These are phyloP conservation scores for Purshia tridentata DNA, from an alignment of 306 rosid species.

Conservation along the genomic window DNA sequence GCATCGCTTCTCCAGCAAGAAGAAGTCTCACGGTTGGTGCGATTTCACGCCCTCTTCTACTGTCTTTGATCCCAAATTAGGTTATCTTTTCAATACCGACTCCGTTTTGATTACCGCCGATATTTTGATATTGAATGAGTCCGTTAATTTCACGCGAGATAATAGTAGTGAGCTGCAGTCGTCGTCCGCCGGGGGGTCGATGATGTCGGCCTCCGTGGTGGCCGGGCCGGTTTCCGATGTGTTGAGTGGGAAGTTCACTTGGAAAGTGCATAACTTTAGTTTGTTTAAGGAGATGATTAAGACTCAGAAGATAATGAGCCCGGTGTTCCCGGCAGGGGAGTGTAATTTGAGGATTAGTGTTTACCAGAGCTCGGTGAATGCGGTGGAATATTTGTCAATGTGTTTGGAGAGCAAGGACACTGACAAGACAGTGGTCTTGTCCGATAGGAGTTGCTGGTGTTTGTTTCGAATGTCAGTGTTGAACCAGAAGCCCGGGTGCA, in stretches of 20 bases:
- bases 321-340: conserved; percentile 96
- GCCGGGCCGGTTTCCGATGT: conserved; percentile 70
- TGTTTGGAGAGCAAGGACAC: conserved; percentile 99
- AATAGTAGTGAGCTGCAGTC: conserved; percentile 78
- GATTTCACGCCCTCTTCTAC: conserved; percentile 91
- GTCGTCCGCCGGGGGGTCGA: conserved; percentile 30
- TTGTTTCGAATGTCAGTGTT: conserved; percentile 94
- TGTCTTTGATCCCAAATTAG: conserved; percentile 83
- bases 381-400: conserved; percentile 90
- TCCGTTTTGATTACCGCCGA: conserved; percentile 91
- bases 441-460: conserved; percentile 99
- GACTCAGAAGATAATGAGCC: conserved; percentile 98
- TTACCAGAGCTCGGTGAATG: conserved; percentile 92
- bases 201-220: conserved; percentile 52
- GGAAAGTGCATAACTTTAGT: conserved; percentile 96
- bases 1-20: conserved; percentile 95
- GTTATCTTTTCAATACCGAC: conserved; percentile 64
- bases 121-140: conserved; percentile 79
- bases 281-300: conserved; percentile 90
- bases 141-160: conserved; percentile 83
- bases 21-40: conserved; percentile 98
- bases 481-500: conserved; percentile 86
- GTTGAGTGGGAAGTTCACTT: conserved; percentile 93
- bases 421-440: conserved; percentile 70
- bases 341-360: conserved; percentile 99